Evolutionary conservation across 1,284 basidiomycete genomes (phyloP).

Genomic region (Rhizoctonia solani): DNA sequence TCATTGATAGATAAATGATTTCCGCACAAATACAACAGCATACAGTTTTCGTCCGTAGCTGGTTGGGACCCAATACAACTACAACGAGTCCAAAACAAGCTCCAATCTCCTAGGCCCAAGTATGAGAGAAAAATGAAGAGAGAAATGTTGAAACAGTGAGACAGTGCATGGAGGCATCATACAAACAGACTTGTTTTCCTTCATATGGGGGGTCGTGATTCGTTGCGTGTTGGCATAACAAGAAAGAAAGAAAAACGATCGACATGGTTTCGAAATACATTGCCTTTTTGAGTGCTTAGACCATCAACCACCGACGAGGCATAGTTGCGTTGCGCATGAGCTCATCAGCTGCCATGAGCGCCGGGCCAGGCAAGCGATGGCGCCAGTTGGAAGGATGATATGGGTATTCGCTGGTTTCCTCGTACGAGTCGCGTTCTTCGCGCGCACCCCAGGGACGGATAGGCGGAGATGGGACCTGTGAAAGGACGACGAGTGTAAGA

Average conservation of each 20-base stretch:
- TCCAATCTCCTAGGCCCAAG: conserved; percentile 4
- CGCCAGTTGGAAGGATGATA: conserved; percentile 37
- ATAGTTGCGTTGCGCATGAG: conserved; percentile 34
- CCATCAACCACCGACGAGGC: conserved; percentile 33
- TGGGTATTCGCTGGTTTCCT: conserved; percentile 36
- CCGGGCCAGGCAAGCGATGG: conserved; percentile 35
- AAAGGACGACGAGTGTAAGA: conserved; percentile 26
- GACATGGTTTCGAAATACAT: conserved; percentile 9
- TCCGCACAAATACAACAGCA: conserved; percentile 31
- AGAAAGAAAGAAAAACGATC: neutral
- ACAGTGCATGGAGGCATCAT: conserved; percentile 11
- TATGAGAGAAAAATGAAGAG: conserved; percentile 1
- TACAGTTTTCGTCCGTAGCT: conserved; percentile 6
- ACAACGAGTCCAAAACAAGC: conserved; percentile 22
- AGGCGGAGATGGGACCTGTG: conserved; percentile 17
- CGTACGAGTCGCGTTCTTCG: conserved; percentile 39
- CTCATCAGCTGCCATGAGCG: conserved; percentile 36
- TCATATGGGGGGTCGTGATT: conserved; percentile 16
- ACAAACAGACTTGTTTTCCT: neutral
- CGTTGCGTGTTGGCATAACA: conserved; percentile 6
- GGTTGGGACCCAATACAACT: conserved; percentile 29
- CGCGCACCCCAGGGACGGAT: conserved; percentile 28
- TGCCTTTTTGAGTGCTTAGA: neutral
- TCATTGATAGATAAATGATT: conserved; percentile 20
- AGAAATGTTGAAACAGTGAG: neutral